Base-by-base conservation (phyloP, 768 basidiomycete species). In the Mycena olivaceomarginata region DNA sequence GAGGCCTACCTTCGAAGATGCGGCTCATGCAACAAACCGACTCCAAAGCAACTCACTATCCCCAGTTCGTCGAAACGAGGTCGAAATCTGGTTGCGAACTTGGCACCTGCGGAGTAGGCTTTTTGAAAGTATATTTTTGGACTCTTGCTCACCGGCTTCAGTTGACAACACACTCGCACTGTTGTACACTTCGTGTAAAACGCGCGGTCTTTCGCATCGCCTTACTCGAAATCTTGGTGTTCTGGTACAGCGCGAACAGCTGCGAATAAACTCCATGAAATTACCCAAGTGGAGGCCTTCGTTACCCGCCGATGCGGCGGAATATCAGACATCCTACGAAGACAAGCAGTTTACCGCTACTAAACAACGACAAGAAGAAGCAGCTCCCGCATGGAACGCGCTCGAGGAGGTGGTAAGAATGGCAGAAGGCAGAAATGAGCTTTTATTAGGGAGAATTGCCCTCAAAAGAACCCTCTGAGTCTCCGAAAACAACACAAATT, bases 121-220 rank as follows among this genome's bases (percentile, higher is more conserved):
- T 60, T 6, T 10, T 2, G 45, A 31, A 67, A 48, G 25, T 25
- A 15, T 22, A 13, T 25, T 65, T 41, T 18, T 18, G 16, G 5
- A 18, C 10, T 57, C 25, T 57, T 57, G 4, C 43, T 65, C 18
- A 65, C 25, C n/a, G 9, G 16, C 45, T 66, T 57, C 75, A 96
- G 95, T 94, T 83, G 94, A 96, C 80, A 89, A 88, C 74, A 95
- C 94, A 0, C 87, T 96, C 53, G 87, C 88, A 43, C 78, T 96
- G 11, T 82, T 96, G 62, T 89, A 91, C 83, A 91, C 88, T 39
- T 93, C 95, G n/a, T 90, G 91, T 5, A 86, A 87, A 73, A 90
- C 91, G 45, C 90, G 93, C 39, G 95, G 95, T 16, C 84, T 94
- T 16, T 83, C 94, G 13, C 93, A 94, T 81, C 85, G 85, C 72